phyloP scores from a whole-genome alignment of 75 land plant species.

The Sequoiadendron giganteum region DNA sequence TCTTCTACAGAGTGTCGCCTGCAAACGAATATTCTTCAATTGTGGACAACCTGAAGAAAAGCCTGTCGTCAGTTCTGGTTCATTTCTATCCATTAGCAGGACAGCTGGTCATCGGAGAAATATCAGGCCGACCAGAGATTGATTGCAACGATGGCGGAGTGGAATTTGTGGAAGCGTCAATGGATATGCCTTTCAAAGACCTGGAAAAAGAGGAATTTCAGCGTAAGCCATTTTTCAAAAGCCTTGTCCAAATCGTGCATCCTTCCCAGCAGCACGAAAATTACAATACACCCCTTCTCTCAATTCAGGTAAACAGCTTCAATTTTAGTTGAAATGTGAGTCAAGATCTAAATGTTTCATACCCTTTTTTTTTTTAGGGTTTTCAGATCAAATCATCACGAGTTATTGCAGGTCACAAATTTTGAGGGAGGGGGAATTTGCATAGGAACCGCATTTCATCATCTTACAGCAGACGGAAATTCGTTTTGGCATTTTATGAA shows the following conservation, averaged over 20 bases:
- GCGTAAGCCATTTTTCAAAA: not conserved
- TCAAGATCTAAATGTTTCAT: too few species aligned
- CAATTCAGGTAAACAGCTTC: conserved; percentile 4
- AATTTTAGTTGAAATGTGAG: not conserved
- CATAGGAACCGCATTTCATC: not conserved
- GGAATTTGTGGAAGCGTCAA: conserved; percentile 8
- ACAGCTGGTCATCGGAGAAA: too few species aligned
- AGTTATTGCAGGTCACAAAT: not conserved
- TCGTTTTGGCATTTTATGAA: not conserved
- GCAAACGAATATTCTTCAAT: too few species aligned
- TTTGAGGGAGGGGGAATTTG: conserved; percentile 7
- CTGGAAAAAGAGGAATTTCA: not conserved
- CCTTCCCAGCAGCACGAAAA: not conserved
- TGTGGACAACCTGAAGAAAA: too few species aligned
- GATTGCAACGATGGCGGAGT: not conserved
- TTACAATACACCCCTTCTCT: not conserved
- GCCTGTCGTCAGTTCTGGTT: too few species aligned
- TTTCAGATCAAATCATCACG: not conserved
- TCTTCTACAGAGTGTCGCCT: too few species aligned
- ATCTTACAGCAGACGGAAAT: not conserved
- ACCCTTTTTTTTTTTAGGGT: too few species aligned
- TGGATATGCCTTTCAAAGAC: not conserved
- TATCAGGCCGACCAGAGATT: not conserved
- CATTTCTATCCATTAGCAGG: too few species aligned
- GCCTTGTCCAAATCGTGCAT: not conserved